Evolutionary conservation across 2,329 filamentous ascomycete genomes (phyloP).

Genomic region (Fusarium vanettenii): DNA sequence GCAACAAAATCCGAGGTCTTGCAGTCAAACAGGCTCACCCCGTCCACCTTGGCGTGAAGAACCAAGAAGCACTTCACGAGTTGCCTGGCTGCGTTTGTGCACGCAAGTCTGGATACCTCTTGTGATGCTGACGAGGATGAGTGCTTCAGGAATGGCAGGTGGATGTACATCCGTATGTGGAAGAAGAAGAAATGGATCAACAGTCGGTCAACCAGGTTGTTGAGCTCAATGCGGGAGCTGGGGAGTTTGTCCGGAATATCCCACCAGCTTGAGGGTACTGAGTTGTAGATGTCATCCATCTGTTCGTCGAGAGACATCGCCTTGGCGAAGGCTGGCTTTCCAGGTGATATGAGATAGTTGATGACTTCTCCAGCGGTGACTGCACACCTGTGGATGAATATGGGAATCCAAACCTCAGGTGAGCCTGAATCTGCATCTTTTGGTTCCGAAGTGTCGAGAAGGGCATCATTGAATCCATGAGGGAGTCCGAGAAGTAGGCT

Average conservation of each 20-base stretch:
- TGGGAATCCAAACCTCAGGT: not conserved
- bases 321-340: not conserved
- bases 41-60: not conserved
- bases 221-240: not conserved
- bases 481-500: not conserved
- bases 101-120: not conserved
- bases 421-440: not conserved
- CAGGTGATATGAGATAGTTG: not conserved
- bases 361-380: not conserved
- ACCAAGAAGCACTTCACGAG: not conserved
- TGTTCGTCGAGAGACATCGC: not conserved
- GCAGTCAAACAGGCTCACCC: not conserved
- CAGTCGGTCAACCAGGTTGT: not conserved
- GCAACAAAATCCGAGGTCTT: not conserved
- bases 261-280: not conserved
- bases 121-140: not conserved
- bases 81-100: not conserved
- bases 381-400: not conserved
- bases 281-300: not conserved
- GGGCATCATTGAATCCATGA: not conserved
- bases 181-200: not conserved
- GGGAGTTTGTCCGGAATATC: not conserved
- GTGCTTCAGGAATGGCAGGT: not conserved
- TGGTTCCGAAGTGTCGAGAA: not conserved
- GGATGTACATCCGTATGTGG: not conserved